Conservation (phyloP, 192 early-diverging fungal species). For the Rhizoclosmatium sp. region DNA sequence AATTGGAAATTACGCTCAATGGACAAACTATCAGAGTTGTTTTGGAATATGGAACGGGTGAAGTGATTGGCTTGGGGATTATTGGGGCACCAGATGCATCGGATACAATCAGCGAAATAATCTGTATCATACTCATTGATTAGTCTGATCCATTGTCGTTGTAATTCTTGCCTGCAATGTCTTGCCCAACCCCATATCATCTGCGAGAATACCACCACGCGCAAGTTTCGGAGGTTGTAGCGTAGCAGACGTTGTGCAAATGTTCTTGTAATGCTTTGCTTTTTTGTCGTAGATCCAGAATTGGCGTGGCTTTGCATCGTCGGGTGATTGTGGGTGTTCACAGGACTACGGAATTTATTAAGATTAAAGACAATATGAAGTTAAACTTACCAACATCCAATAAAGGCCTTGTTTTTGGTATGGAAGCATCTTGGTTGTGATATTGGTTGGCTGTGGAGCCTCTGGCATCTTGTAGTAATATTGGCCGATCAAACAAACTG, state of each 20-base stretch:
- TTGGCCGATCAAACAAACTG: not conserved
- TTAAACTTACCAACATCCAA: not conserved
- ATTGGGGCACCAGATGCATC: not conserved
- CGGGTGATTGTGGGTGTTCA: conserved; percentile 3
- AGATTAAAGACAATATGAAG: not conserved
- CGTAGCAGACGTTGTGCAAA: not conserved
- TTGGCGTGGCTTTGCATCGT: not conserved
- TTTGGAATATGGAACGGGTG: conserved; percentile 56
- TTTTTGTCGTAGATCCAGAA: conserved; percentile 6
- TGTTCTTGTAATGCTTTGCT: not conserved
- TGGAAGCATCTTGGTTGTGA: not conserved
- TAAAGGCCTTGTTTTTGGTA: conserved; percentile 12
- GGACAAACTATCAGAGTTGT: conserved; percentile 75
- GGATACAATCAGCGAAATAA: not conserved
- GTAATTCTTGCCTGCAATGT: conserved; percentile 75
- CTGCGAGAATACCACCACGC: conserved; percentile 44
- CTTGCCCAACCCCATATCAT: conserved; percentile 71
- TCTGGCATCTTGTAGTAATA: not conserved
- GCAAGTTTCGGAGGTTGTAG: not conserved
- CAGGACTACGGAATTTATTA: no score
- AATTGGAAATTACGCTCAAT: conserved; percentile 71
- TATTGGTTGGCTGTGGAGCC: not conserved
- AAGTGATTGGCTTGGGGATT: not conserved
- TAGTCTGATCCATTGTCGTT: no score
- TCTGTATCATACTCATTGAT: not conserved